Evolutionary conservation across 306 rosid genomes (phyloP).

Genomic region (Lablab purpureus): DNA sequence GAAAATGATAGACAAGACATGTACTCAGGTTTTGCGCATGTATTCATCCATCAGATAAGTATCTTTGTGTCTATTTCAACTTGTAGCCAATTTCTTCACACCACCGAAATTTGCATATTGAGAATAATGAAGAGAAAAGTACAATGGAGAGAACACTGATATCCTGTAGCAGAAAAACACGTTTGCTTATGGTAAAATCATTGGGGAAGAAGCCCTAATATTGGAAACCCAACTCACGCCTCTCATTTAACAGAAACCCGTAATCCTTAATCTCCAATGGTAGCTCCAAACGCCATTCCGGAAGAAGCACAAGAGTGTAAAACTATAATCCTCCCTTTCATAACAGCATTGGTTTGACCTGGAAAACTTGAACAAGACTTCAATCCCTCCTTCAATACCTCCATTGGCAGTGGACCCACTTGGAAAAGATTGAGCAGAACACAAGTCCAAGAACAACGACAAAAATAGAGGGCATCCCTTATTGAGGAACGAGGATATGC

Average conservation of each 20-base stretch:
- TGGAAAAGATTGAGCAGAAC: conserved; percentile 47
- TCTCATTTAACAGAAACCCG: conserved; percentile 34
- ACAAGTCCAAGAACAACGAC: conserved; percentile 29
- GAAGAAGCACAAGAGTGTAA: conserved; percentile 37
- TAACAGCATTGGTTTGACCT: conserved; percentile 31
- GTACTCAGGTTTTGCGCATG: conserved; percentile 1
- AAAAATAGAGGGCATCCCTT: conserved; percentile 21
- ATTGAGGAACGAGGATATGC: conserved; percentile 23
- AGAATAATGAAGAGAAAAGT: neutral
- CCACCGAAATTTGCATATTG: conserved; percentile 16
- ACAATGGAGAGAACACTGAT: conserved; percentile 17
- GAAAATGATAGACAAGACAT: neutral
- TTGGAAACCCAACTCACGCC: conserved; percentile 36
- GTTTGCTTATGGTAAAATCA: conserved; percentile 33
- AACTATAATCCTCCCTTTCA: conserved; percentile 30
- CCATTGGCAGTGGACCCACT: conserved; percentile 35
- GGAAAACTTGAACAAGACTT: conserved; percentile 41
- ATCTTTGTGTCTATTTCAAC: conserved; percentile 6
- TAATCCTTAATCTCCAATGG: conserved; percentile 40
- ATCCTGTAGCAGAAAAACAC: conserved; percentile 18
- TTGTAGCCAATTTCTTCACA: conserved; percentile 12
- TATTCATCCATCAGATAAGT: neutral
- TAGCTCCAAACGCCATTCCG: conserved; percentile 31
- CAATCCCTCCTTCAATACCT: conserved; percentile 32
- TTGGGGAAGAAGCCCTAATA: conserved; percentile 33